Evolutionary conservation across 2,329 filamentous ascomycete species (phyloP), one percentile per base, ranked within the genome.

Genomic region (Bipolaris victoriae): DNA sequence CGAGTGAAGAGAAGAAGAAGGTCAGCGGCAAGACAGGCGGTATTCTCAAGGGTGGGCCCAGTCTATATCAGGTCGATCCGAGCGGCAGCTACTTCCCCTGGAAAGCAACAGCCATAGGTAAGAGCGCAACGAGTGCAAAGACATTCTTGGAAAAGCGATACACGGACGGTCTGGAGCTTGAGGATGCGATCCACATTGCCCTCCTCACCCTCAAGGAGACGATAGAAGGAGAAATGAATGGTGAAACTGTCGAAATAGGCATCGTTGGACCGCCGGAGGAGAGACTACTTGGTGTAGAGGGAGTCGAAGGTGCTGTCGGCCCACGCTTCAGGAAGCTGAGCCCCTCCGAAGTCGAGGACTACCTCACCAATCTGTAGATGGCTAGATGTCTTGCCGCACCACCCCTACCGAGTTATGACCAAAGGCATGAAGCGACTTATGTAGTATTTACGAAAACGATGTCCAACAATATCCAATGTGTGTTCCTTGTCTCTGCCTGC

Each of bases 101-200:
- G 95, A 99, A 99, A 84, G 95, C 95, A 40, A 99, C 95, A 47
- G 95, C 95, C 50, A 99, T 99, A 74, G 95, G 95, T 74, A 99
- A 99, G 87, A 96, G 93, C 75, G 95, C 95, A 51, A 97, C 95
- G 39, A 96, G 92, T 72, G 95, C 95, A 54, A 99, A 99, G 87
- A 99, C 95, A 0, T 99, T 99, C 82, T 80, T 99, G 76, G 95
- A 99, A 85, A 99, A 99, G 88, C 86, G 95, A 80, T 99, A 98
- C 81, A 97, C 93, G 4, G 95, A 99, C 76, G 93, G 93, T 39
- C 81, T 99, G 74, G 95, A 99, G 84, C 83, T 99, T 63, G 95
- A 99, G 80, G 95, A 99, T 79, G 95, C 95, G 9, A 95, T 99
- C 68, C 95, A 99, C 80, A 99, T 99, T 82, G 95, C 95, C 59